Conservation (phyloP, 345 rosid genomes). For the Eucalyptus tenuipes region DNA sequence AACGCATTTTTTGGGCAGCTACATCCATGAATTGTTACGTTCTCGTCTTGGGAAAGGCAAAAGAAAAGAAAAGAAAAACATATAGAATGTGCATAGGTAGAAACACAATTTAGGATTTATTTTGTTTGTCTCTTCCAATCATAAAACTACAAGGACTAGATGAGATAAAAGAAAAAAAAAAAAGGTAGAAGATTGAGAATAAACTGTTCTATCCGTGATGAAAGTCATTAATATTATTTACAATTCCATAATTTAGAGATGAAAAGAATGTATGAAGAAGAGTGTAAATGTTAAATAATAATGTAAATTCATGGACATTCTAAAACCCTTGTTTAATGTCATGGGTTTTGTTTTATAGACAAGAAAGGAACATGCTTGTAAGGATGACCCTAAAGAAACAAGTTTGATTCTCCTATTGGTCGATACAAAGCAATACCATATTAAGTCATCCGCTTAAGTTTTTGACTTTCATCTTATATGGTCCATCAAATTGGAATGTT, state of each 20-base stretch:
- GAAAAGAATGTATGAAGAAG: not conserved
- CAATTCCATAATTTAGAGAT: not conserved
- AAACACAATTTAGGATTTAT: not conserved
- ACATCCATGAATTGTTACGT: not conserved
- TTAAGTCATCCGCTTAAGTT: not conserved
- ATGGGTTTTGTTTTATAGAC: not conserved
- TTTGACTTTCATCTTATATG: not conserved
- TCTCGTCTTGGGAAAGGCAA: not conserved
- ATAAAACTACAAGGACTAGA: not conserved
- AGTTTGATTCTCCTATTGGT: not conserved
- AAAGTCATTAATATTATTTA: not conserved
- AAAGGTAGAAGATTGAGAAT: not conserved
- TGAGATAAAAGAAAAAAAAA: not conserved
- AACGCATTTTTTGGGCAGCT: not conserved
- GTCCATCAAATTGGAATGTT: not conserved
- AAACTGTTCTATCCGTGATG: fast-evolving
- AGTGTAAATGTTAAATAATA: not conserved
- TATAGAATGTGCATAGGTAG: not conserved
- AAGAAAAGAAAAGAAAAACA: not conserved
- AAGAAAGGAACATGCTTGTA: not conserved
- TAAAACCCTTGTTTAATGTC: not conserved
- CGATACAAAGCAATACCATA: not conserved
- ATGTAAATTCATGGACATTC: not conserved
- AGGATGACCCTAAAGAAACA: not conserved
- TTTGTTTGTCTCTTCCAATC: not conserved